Evolutionary conservation across 169 alveolate genomes (phyloP), one percentile per base, ranked within the genome.

Genomic region (Neospora caninum): DNA sequence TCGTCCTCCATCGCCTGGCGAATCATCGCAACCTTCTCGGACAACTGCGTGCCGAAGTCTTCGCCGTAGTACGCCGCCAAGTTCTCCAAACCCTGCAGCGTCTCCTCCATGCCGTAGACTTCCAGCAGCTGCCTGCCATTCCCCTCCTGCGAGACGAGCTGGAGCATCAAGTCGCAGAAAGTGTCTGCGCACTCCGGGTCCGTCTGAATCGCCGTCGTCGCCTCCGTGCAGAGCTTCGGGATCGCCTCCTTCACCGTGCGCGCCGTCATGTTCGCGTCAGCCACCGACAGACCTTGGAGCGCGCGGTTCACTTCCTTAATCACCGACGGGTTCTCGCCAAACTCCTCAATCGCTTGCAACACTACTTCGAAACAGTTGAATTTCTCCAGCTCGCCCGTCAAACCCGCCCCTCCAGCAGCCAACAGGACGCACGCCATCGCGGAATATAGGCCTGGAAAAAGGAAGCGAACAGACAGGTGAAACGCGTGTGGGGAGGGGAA

Each of bases 1-100:
- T 93, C 95, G 70, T 93, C 95, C 27, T 84, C 95, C 95, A 93
- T 93, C 64, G 95, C 95, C 88, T 93, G 95, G 69, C 95, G 95
- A 54, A 93, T 93, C 95, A 93, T 93, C 69, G 95, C 95, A 29
- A 91, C 88, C 78, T 93, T 93, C 86, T 93, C 86, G 83, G 49
- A 86, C 41, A 93, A 69, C 91, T 93, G 93, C 13, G 49, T 73
- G 18, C 93, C 93, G 13, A 84, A 91, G 0, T 93, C 95, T 1
- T 29, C 89, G 36, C 95, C 95, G 9, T 80, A 78, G 80, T 91
- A 84, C 31, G 86, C 95, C 10, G 88, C 80, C 34, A 93, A 69
- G 27, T 86, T 86, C 80, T 69, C 91, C 36, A 93, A 38, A 54
- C 82, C 82, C 67, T 87, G 80, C 91, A 93, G 42, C 43, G 84